A percentile compares a stretch with the other conserved stretches of the same genome.
Evolutionary conservation across 352 stramenopile genomes (phyloP).

Genomic region (Phytophthora ohioensis): DNA sequence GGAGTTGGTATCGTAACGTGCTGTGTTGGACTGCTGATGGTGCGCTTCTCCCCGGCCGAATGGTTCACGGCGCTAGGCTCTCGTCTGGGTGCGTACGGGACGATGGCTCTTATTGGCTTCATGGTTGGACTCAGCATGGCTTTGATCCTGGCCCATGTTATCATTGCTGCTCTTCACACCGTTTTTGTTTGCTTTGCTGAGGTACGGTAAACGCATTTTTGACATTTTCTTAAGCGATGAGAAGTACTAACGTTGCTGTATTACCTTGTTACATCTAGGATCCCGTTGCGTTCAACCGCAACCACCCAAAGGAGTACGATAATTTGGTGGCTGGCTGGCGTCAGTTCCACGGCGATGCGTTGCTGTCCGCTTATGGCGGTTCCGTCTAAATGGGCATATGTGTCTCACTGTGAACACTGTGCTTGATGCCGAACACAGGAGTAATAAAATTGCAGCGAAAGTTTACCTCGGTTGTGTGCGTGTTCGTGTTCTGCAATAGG

Average conservation of each 20-base stretch:
- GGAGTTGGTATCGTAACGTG: constrained; percentile 79
- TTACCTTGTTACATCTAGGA: constrained; percentile 45
- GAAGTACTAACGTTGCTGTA: constrained; percentile 19
- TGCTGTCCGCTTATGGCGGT: constrained; percentile 72
- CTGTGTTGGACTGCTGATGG: constrained; percentile 72
- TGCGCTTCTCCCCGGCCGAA: constrained; percentile 63
- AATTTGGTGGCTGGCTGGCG: constrained; percentile 79
- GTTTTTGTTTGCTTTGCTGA: constrained; percentile 91
- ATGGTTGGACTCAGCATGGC: constrained; percentile 86
- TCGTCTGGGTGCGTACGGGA: constrained; percentile 55
- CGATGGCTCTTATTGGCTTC: constrained; percentile 76
- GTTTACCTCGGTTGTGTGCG: not conserved
- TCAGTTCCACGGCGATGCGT: constrained; percentile 82
- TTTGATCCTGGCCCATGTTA: constrained; percentile 83
- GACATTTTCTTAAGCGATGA: not conserved
- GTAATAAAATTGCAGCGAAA: constrained; percentile 13
- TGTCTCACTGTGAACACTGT: not conserved
- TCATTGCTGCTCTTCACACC: constrained; percentile 87
- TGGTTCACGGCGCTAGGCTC: constrained; percentile 72
- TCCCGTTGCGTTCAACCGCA: constrained; percentile 82
- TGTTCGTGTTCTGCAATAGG: too few relatives aligned
- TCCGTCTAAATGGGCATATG: constrained; percentile 58
- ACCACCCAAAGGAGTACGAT: constrained; percentile 86
- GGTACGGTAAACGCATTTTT: constrained; percentile 36
- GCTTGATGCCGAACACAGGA: not conserved